Conservation (phyloP, 768 basidiomycete genomes). For the Boletus vermiculosoides region DNA sequence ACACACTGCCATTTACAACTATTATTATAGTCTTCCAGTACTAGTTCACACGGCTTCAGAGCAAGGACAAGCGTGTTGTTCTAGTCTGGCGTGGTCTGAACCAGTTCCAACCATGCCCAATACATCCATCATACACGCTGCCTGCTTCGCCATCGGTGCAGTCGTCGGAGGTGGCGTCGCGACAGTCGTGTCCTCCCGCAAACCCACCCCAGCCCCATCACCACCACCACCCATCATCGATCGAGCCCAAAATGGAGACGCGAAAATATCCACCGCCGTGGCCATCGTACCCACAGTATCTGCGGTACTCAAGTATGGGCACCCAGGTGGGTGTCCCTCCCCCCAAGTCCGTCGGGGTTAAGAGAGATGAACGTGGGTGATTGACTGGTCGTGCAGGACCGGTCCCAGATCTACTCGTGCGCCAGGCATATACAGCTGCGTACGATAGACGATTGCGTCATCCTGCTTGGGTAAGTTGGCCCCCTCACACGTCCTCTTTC, state of each 20-base stretch:
- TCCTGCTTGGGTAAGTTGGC: conserved; percentile 79
- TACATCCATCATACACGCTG: conserved; percentile 54
- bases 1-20: too few species aligned
- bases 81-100: too few species aligned
- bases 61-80: too few species aligned
- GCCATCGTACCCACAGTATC: conserved; percentile 16
- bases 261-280: conserved; percentile 39
- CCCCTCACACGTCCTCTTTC: too few species aligned
- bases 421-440: conserved; percentile 82
- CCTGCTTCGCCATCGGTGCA: conserved; percentile 81
- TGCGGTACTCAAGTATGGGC: conserved; percentile 50
- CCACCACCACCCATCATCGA: conserved; percentile 41
- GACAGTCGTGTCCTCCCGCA: conserved; percentile 43
- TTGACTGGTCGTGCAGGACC: conserved; percentile 58
- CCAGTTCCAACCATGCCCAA: conserved; percentile 39
- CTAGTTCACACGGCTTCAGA: background rate
- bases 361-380: background rate
- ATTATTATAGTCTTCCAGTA: too few species aligned
- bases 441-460: conserved; percentile 91
- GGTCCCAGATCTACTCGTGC: conserved; percentile 71
- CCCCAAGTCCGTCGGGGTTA: background rate
- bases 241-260: conserved; percentile 43
- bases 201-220: conserved; percentile 14
- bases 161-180: conserved; percentile 76
- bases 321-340: conserved; percentile 18